A percentile compares a stretch with the other conserved stretches of the same genome.
These are phyloP conservation scores for Panaeolus cyanescens DNA, from an alignment of 768 basidiomycete genomes.

Conservation along the genomic window DNA sequence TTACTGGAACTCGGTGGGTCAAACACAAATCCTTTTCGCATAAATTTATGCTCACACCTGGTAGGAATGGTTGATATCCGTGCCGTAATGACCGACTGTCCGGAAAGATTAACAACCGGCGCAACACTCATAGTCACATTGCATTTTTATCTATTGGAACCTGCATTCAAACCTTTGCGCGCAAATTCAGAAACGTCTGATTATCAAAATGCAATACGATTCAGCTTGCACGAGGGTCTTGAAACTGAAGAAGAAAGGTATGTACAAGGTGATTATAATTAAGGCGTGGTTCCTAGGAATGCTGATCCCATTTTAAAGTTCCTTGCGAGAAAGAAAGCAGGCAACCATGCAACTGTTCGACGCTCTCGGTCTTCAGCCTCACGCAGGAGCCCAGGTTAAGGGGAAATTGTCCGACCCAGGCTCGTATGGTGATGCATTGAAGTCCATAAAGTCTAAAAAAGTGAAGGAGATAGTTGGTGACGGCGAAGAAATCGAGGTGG, in stretches of 20 bases:
- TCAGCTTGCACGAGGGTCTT: slow-evolving; percentile 71
- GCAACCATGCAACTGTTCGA: slow-evolving; percentile 77
- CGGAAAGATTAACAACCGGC: slow-evolving; percentile 69
- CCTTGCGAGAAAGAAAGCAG: slow-evolving; percentile 77
- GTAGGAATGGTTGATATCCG: slow-evolving; percentile 68
- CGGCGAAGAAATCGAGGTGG: slow-evolving; percentile 82
- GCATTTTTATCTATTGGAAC: slow-evolving; percentile 64
- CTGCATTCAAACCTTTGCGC: slow-evolving; percentile 61
- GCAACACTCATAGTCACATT: slow-evolving; percentile 78
- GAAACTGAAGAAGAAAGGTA: slow-evolving; percentile 80
- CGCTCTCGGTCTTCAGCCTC: slow-evolving; percentile 68
- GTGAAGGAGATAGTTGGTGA: slow-evolving; percentile 75
- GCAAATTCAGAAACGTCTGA: slow-evolving; percentile 25
- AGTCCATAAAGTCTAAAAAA: slow-evolving; percentile 44
- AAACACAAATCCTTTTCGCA: background rate
- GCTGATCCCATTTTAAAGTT: slow-evolving; percentile 23
- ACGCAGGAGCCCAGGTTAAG: slow-evolving; percentile 41
- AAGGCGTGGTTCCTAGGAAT: background rate
- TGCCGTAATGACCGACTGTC: slow-evolving; percentile 79
- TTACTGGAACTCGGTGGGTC: slow-evolving; percentile 67
- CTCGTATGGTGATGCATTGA: slow-evolving; percentile 41
- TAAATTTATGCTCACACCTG: background rate
- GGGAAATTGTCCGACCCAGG: slow-evolving; percentile 32
- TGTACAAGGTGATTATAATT: background rate
- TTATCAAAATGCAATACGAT: slow-evolving; percentile 28